phyloP scores from a whole-genome alignment of 352 stramenopile species.

The Pythium aquatile region DNA sequence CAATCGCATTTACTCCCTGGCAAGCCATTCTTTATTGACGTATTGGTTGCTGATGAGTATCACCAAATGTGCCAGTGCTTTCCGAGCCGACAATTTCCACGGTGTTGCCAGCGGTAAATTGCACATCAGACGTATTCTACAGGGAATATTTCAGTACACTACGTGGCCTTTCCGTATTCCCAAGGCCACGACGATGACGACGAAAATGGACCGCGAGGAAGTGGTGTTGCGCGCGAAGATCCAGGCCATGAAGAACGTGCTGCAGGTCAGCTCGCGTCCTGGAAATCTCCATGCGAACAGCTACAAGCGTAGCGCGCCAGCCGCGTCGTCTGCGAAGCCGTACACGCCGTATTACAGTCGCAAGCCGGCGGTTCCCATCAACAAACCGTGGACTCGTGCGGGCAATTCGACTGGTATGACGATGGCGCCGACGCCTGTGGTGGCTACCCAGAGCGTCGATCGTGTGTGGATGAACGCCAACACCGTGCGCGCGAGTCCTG shows the following conservation, averaged over 20 bases:
- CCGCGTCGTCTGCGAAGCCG: not conserved
- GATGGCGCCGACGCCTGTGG: not conserved
- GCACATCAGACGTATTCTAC: too few species aligned
- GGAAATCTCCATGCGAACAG: not conserved
- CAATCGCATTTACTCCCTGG: too few species aligned
- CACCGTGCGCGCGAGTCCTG: not conserved
- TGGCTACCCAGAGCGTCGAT: conserved; percentile 38
- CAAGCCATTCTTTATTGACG: too few species aligned
- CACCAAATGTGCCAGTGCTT: too few species aligned
- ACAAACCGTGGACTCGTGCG: conserved; percentile 50
- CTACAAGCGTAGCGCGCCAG: not conserved
- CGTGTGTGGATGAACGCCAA: not conserved
- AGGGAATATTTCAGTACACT: too few species aligned
- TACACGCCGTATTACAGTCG: conserved; percentile 9
- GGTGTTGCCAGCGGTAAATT: too few species aligned
- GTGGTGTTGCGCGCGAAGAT: conserved; percentile 77
- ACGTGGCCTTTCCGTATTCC: too few species aligned
- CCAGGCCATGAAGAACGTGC: conserved; percentile 77
- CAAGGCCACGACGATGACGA: too few species aligned
- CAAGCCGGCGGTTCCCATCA: conserved; percentile 22
- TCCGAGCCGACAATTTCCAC: too few species aligned
- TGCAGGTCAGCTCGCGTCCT: conserved; percentile 43
- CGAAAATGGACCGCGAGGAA: conserved; percentile 47
- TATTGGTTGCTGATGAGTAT: too few species aligned
- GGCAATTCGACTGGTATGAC: too few species aligned